phyloP scores from a whole-genome alignment of 495 filamentous ascomycete species.

The Aspergillus egyptiacus region DNA sequence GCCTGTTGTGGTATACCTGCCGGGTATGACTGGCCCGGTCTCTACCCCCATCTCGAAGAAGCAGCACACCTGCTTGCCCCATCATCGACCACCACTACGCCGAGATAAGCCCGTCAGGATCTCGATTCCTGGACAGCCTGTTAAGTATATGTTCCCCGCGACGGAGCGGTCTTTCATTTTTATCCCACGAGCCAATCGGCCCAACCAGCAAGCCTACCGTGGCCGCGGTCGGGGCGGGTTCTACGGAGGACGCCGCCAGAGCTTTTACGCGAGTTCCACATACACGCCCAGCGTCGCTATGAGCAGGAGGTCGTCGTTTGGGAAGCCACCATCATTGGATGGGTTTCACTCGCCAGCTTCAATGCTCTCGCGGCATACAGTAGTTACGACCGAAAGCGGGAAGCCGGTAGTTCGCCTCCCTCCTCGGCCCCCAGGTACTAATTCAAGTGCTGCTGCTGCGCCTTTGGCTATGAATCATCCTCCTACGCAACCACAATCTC shows the following conservation, averaged over 20 bases:
- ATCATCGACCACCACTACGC: conserved; percentile 88
- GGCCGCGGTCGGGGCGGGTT: conserved; percentile 63
- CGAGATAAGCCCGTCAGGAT: conserved; percentile 96
- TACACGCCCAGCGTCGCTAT: conserved; percentile 90
- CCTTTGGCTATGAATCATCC: conserved; percentile 13
- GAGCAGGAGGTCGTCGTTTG: conserved; percentile 86
- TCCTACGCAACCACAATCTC: conserved; percentile 42
- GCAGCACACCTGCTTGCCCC: conserved; percentile 86
- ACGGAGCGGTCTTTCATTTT: conserved; percentile 94
- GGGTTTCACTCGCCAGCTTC: conserved; percentile 70
- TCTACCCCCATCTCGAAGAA: conserved; percentile 69
- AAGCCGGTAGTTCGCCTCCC: conserved; percentile 86
- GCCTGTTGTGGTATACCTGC: conserved; percentile 73
- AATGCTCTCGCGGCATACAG: conserved; percentile 60
- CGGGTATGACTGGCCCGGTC: conserved; percentile 65
- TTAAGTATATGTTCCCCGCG: conserved; percentile 86
- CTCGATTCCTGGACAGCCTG: conserved; percentile 69
- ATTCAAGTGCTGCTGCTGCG: conserved; percentile 22
- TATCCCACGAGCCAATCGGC: conserved; percentile 87
- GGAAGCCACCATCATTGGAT: conserved; percentile 67
- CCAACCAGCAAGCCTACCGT: conserved; percentile 80
- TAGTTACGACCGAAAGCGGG: conserved; percentile 49
- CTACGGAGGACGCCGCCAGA: conserved; percentile 65
- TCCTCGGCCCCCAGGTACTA: conserved; percentile 41
- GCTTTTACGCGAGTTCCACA: conserved; percentile 71